Percentiles rank a stretch among this genome's conserved stretches.
These are phyloP conservation scores for Salix exigua DNA, from an alignment of 345 rosid genomes.

Conservation along the genomic window DNA sequence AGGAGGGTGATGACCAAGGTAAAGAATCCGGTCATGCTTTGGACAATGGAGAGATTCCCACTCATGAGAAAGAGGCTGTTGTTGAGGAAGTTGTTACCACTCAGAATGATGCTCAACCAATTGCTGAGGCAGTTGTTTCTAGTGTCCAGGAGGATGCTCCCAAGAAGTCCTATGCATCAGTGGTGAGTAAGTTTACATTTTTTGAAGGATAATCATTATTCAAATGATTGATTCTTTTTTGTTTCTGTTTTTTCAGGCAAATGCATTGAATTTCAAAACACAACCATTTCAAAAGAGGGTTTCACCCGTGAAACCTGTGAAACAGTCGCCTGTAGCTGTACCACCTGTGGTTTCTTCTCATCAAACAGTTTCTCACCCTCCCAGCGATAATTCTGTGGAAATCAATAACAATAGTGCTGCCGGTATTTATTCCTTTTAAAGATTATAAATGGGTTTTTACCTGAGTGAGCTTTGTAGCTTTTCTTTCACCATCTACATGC, in stretches of 20 bases:
- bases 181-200: conserved; percentile 34
- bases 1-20: conserved; percentile 11
- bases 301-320: conserved; percentile 34
- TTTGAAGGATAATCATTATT: neutral
- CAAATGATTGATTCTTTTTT: neutral
- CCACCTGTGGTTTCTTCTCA: neutral
- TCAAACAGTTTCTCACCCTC: neutral
- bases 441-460: neutral
- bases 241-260: conserved; percentile 31
- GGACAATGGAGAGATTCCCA: conserved; percentile 31
- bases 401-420: conserved; percentile 24
- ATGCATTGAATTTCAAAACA: conserved; percentile 35
- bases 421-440: conserved; percentile 28
- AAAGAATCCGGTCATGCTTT: conserved; percentile 21
- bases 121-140: conserved; percentile 22
- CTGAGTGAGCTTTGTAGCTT: neutral
- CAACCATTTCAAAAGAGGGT: conserved; percentile 42
- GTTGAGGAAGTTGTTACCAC: conserved; percentile 10
- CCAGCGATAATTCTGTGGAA: conserved; percentile 22
- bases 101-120: conserved; percentile 15
- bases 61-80: conserved; percentile 26
- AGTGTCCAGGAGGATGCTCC: conserved; percentile 34
- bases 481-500: neutral
- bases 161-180: conserved; percentile 57
- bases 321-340: conserved; percentile 16